Evolutionary conservation across 2,329 filamentous ascomycete genomes (phyloP).

Genomic region (Zasmidium citrigriseum): DNA sequence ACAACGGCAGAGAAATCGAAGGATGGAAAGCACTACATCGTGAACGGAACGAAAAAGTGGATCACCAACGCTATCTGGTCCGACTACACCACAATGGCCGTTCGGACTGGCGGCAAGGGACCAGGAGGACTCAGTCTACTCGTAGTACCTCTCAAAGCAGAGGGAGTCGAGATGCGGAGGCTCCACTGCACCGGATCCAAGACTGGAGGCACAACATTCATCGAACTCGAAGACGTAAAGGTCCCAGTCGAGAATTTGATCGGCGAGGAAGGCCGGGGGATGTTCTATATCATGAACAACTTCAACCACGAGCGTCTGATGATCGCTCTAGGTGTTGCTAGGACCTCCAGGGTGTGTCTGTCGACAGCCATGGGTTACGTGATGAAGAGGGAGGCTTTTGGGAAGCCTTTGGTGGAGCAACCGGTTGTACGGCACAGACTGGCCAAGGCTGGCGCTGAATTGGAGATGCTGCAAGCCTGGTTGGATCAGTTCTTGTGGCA

Average conservation of each 20-base stretch:
- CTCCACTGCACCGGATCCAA: slow-evolving; percentile 66
- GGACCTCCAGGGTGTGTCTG: slow-evolving; percentile 62
- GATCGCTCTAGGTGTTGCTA: slow-evolving; percentile 64
- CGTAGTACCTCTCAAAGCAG: slow-evolving; percentile 41
- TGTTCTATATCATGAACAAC: slow-evolving; percentile 58
- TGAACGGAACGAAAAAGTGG: slow-evolving; percentile 79
- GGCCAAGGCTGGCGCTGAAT: slow-evolving; percentile 65
- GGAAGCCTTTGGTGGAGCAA: slow-evolving; percentile 68
- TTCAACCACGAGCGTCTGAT: slow-evolving; percentile 51
- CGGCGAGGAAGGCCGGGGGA: slow-evolving; percentile 68
- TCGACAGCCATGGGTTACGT: slow-evolving; percentile 62
- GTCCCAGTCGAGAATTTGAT: slow-evolving; percentile 70
- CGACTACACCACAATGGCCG: slow-evolving; percentile 68
- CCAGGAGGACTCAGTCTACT: slow-evolving; percentile 42
- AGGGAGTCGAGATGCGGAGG: slow-evolving; percentile 66
- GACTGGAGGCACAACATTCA: slow-evolving; percentile 69
- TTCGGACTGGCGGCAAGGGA: slow-evolving; percentile 47
- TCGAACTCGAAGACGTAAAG: slow-evolving; percentile 71
- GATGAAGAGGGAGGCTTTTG: slow-evolving; percentile 66
- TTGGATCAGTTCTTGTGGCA: slow-evolving; percentile 69
- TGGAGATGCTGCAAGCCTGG: slow-evolving; percentile 72
- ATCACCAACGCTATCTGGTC: slow-evolving; percentile 73
- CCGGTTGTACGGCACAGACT: slow-evolving; percentile 70
- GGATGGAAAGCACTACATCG: slow-evolving; percentile 66
- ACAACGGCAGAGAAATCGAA: slow-evolving; percentile 64